phyloP scores from a whole-genome alignment of 352 stramenopile species.

The Phytophthora brassicae region DNA sequence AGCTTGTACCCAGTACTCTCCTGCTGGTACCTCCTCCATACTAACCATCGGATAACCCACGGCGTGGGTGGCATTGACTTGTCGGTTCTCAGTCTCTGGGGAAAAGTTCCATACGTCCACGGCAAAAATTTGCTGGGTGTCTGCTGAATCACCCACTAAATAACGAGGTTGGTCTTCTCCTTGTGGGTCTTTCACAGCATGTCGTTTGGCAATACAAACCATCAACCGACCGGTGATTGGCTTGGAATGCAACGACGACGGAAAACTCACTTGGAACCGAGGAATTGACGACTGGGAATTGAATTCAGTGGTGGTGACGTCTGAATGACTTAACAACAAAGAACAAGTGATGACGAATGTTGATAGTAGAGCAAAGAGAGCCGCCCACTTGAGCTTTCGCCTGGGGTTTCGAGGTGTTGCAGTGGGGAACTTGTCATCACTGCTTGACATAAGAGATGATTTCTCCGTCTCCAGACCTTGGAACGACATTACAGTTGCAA shows the following conservation, averaged over 20 bases:
- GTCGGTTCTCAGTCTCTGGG: conserved; percentile 33
- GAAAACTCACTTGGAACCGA: conserved; percentile 46
- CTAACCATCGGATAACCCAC: conserved; percentile 51
- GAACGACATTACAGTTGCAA: conserved; percentile 20
- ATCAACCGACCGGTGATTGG: conserved; percentile 60
- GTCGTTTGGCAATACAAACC: conserved; percentile 54
- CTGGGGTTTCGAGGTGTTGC: not conserved
- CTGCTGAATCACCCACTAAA: conserved; percentile 44
- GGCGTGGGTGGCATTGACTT: conserved; percentile 46
- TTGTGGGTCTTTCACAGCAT: conserved; percentile 45
- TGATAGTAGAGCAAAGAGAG: conserved; percentile 9
- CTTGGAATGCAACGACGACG: conserved; percentile 25
- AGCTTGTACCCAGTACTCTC: conserved; percentile 67
- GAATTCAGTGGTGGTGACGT: not conserved
- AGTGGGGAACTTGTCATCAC: conserved; percentile 4
- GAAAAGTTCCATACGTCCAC: conserved; percentile 62
- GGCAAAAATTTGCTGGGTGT: conserved; percentile 63
- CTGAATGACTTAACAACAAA: conserved; percentile 2
- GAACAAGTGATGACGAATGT: conserved; percentile 16
- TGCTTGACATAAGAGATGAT: conserved; percentile 17
- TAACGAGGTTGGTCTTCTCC: conserved; percentile 58
- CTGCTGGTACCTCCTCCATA: conserved; percentile 43
- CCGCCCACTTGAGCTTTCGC: conserved; percentile 7
- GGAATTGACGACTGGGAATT: conserved; percentile 13
- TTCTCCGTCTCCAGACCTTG: conserved; percentile 23